Evolutionary conservation across 805 yeast genomes (phyloP).

Genomic region (Sugiyamaella valdiviana): DNA sequence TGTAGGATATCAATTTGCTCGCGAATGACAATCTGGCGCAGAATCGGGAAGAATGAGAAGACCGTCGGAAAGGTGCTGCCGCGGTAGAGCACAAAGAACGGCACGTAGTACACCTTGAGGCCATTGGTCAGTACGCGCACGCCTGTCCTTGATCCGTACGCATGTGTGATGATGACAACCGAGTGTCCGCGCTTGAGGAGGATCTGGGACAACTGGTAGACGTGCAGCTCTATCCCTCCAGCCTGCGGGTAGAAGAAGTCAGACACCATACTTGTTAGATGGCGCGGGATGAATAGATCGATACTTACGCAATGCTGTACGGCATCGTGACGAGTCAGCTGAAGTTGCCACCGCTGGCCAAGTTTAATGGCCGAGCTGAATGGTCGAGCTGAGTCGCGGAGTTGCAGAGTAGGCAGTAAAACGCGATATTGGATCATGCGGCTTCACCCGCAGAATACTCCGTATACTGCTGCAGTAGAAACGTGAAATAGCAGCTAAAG

Average conservation of each 20-base stretch:
- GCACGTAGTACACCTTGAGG: constrained; percentile 84
- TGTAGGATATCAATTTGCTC: constrained; percentile 87
- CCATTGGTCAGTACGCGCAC: constrained; percentile 83
- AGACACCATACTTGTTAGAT: constrained; percentile 85
- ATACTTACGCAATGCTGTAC: constrained; percentile 30
- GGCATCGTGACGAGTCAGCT: constrained; percentile 20
- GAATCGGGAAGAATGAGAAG: constrained; percentile 76
- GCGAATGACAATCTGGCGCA: constrained; percentile 77
- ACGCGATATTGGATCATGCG: no score
- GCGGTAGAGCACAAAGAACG: constrained; percentile 71
- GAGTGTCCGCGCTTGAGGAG: constrained; percentile 76
- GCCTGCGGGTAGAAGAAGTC: constrained; percentile 98
- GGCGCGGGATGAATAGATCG: background rate
- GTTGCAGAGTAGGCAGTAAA: no score
- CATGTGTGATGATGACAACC: constrained; percentile 82
- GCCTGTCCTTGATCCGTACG: constrained; percentile 77
- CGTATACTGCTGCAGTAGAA: no score
- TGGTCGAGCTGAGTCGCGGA: no score
- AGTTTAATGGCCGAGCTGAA: no score
- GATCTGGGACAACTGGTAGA: constrained; percentile 78
- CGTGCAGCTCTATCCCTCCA: constrained; percentile 96
- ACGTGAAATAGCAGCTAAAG: no score
- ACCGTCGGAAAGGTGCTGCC: constrained; percentile 86
- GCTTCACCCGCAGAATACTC: no score
- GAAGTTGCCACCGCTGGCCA: no score